These are phyloP conservation scores for Ceratocystis smalleyi DNA, from an alignment of 2,329 filamentous ascomycete genomes.

Conservation along the genomic window DNA sequence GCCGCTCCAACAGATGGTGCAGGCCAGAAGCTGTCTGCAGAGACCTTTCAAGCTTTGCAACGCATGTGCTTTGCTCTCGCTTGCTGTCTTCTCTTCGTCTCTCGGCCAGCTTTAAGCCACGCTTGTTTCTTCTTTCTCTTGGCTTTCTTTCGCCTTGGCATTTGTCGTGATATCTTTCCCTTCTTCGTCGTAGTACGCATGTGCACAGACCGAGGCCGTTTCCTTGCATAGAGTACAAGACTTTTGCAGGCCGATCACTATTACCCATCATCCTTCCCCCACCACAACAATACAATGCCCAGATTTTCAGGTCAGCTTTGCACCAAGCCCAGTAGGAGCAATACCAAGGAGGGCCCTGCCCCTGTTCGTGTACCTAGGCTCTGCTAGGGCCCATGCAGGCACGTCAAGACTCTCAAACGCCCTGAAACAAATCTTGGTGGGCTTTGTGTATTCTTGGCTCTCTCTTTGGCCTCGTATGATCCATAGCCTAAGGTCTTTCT, in stretches of 20 bases:
- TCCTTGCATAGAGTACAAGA: neutral
- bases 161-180: neutral
- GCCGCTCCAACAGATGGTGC: too few species aligned
- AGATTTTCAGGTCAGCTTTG: too few species aligned
- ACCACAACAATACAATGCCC: too few species aligned
- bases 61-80: neutral
- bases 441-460: neutral
- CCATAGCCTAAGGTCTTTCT: neutral
- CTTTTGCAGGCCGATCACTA: neutral
- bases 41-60: too few species aligned
- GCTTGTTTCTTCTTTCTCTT: neutral
- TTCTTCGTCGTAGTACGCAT: neutral
- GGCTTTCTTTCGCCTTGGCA: neutral
- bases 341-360: too few species aligned
- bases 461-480: constrained; percentile 2
- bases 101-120: too few species aligned
- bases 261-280: neutral
- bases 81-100: neutral
- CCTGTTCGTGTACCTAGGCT: too few species aligned
- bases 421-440: constrained; percentile 11
- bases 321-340: too few species aligned
- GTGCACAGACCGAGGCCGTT: neutral
- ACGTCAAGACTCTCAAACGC: constrained; percentile 13
- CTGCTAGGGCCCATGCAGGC: neutral
- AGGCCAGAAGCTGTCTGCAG: too few species aligned